Evolutionary conservation across 352 stramenopile species (phyloP).

Genomic region (Globisporangium carolinianum): DNA sequence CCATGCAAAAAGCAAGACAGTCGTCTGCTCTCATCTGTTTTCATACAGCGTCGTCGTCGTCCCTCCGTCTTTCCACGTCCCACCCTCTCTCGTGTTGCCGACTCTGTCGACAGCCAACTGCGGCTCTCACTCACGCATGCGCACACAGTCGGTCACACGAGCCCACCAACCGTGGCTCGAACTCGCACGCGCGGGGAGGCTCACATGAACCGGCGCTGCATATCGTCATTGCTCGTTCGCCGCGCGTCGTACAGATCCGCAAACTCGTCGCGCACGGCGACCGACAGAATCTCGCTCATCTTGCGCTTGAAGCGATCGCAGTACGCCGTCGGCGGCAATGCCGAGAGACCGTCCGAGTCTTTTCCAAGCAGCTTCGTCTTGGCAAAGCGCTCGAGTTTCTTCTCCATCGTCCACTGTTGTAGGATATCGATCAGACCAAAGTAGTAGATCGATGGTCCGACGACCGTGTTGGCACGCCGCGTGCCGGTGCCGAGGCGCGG

Average conservation of each 20-base stretch:
- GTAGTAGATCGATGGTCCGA: slow-evolving; percentile 83
- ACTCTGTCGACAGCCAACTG: not conserved
- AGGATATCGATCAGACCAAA: slow-evolving; percentile 87
- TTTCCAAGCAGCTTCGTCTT: slow-evolving; percentile 83
- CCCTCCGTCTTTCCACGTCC: too few relatives aligned
- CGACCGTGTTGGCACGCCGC: slow-evolving; percentile 78
- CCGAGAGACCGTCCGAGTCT: slow-evolving; percentile 75
- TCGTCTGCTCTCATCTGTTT: too few relatives aligned
- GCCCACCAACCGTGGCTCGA: not conserved
- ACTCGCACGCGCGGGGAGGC: not conserved
- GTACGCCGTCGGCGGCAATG: slow-evolving; percentile 74
- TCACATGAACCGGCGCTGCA: slow-evolving; percentile 47
- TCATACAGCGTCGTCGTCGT: too few relatives aligned
- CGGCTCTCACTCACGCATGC: not conserved
- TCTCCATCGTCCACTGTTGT: slow-evolving; percentile 88
- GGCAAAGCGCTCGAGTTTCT: slow-evolving; percentile 84
- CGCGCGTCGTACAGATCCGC: slow-evolving; percentile 30
- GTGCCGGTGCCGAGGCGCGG: slow-evolving; percentile 62
- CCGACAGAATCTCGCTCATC: slow-evolving; percentile 80
- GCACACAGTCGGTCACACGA: not conserved
- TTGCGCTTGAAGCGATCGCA: slow-evolving; percentile 86
- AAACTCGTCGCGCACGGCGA: slow-evolving; percentile 65
- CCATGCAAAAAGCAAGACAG: too few relatives aligned
- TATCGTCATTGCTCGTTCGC: slow-evolving; percentile 18
- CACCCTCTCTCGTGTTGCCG: not conserved